Percentiles rank a stretch among this genome's conserved stretches.
These are phyloP conservation scores for Chernovozyma aurita DNA, from an alignment of 1,139 yeast species.

Conservation along the genomic window DNA sequence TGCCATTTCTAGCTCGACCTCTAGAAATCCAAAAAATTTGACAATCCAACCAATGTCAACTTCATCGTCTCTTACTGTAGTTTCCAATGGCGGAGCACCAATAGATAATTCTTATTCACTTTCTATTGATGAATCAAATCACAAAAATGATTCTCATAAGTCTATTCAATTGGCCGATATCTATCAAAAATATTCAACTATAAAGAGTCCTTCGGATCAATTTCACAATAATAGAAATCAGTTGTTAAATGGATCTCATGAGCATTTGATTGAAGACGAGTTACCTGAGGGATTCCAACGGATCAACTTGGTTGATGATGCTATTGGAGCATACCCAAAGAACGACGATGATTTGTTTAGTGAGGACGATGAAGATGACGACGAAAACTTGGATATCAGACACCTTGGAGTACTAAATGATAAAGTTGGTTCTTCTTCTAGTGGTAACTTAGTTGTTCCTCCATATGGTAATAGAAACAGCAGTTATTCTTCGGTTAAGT, in stretches of 20 bases:
- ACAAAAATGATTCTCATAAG: conserved; percentile 17
- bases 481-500: conserved; percentile 39
- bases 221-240: conserved; percentile 27
- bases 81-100: not conserved
- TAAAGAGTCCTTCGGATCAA: conserved; percentile 41
- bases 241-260: conserved; percentile 34
- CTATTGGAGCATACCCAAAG: conserved; percentile 31
- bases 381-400: conserved; percentile 22
- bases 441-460: conserved; percentile 20
- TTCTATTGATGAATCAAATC: not conserved
- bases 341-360: conserved; percentile 37
- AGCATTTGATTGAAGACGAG: conserved; percentile 30
- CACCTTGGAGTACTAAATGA: conserved; percentile 17
- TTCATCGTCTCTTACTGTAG: not conserved
- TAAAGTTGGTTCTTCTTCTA: conserved; percentile 8
- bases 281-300: conserved; percentile 31
- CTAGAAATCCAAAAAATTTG: not conserved
- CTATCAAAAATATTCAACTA: conserved; percentile 41
- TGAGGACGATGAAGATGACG: conserved; percentile 29
- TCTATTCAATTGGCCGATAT: conserved; percentile 43
- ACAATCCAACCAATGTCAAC: conserved; percentile 1
- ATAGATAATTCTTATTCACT: not conserved
- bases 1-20: not conserved
- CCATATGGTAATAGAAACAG: conserved; percentile 25
- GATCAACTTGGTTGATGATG: conserved; percentile 20